Evolutionary conservation across 257 asterid genomes (phyloP).

Genomic region (Orobanche coerulescens): DNA sequence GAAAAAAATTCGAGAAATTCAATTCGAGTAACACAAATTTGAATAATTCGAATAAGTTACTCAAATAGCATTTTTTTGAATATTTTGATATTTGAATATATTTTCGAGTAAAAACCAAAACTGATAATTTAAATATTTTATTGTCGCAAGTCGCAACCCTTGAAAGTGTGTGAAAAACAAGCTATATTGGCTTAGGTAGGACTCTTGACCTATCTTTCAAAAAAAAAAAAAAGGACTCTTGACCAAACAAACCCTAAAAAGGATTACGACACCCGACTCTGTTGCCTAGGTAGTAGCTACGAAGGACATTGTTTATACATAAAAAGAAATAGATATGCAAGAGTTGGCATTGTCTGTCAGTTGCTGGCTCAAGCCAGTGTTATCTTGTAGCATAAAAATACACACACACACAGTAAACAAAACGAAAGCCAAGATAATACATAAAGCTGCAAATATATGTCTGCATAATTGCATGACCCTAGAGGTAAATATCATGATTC

Average conservation of each 20-base stretch:
- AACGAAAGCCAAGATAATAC: conserved; percentile 20
- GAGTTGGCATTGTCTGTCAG: conserved; percentile 30
- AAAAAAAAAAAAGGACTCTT: neutral
- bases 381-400: conserved; percentile 17
- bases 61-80: too few relatives aligned
- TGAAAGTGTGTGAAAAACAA: conserved; percentile 6
- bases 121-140: too few relatives aligned
- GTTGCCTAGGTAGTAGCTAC: conserved; percentile 5
- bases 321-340: conserved; percentile 9
- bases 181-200: too few relatives aligned
- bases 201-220: too few relatives aligned
- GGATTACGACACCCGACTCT: conserved; percentile 5
- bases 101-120: too few relatives aligned
- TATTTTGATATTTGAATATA: too few relatives aligned
- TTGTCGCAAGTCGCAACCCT: too few relatives aligned
- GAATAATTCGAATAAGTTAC: too few relatives aligned
- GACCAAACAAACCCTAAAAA: conserved; percentile 10
- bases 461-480: conserved; percentile 7
- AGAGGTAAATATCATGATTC: conserved; percentile 29
- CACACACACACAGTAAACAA: conserved; percentile 19
- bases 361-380: conserved; percentile 13
- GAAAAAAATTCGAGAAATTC: too few relatives aligned
- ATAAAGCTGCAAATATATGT: conserved; percentile 28
- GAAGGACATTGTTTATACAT: conserved; percentile 3
- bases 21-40: too few relatives aligned